Evolutionary conservation across 202 grass and related monocot genomes (phyloP), one percentile per base, ranked within the genome.

Genomic region (Sporobolus alterniflorus): DNA sequence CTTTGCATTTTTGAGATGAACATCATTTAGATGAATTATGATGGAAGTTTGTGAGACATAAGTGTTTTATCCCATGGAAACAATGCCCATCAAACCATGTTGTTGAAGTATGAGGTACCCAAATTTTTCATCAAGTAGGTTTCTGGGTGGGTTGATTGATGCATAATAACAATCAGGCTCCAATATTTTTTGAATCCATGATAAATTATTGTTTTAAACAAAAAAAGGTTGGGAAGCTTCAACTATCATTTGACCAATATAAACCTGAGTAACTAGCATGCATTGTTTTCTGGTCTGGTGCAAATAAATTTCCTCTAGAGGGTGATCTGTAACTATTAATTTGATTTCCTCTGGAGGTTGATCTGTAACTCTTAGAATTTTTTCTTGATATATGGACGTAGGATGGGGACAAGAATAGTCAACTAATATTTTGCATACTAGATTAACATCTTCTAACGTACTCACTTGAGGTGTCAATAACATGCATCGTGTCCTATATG

Each of bases 401-500:
- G 1, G 21, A 46, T n/a, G n/a, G 47, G 8, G n/a, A 49, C 52
- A 73, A 50, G 17, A 18, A 17, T 24, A 21, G 70, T 81, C 77
- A 75, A 49, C 50, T 48, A 87, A 68, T 87, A 81, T 68, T 75
- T 75, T 69, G 17, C 12, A 51, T 40, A 21, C 5, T 32, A 62
- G 29, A 61, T 36, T 62, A 61, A 28, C 11, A 67, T 3, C 1
- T 67, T 75, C 20, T 75, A 32, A 56, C 22, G 24, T 49, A 49
- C n/a, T n/a, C n/a, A n/a, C 32, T 30, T 1, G 6, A 31, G 26
- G 2, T 67, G 39, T 44, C 25, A 62, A 42, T 25, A 7, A 7
- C 15, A 5, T n/a, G 24, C 60, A 18, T 55, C 47, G 4, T 25
- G 31, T 4, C 8, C 13, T 55, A 40, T 36, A 41, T 66, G 18